Conservation (phyloP, 768 basidiomycete genomes). For the Rickenella mellea region DNA sequence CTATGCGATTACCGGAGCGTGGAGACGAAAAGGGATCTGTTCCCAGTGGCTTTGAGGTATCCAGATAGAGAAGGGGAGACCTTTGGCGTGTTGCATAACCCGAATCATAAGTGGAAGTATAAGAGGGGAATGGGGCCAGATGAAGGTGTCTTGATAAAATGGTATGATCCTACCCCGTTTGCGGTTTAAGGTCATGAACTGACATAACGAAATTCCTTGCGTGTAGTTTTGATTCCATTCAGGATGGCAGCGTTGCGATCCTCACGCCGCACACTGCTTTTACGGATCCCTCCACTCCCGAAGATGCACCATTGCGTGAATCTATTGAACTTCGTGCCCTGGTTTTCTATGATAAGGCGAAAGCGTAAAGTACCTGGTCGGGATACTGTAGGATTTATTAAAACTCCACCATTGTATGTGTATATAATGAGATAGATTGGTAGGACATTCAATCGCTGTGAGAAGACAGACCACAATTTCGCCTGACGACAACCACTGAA, state of each 20-base stretch:
- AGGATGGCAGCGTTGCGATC: conserved; percentile 23
- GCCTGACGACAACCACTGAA: too few species aligned
- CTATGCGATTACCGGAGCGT: conserved; percentile 38
- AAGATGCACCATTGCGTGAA: conserved; percentile 20
- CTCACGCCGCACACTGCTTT: conserved; percentile 26
- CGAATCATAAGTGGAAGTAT: conserved; percentile 36
- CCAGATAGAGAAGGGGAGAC: conserved; percentile 36
- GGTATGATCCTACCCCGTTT: conserved; percentile 20
- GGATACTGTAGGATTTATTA: too few species aligned
- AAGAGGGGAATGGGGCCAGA: conserved; percentile 31
- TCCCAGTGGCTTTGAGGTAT: conserved; percentile 27
- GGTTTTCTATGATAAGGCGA: conserved; percentile 28
- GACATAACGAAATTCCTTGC: background rate
- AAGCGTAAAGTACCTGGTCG: too few species aligned
- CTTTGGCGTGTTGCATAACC: conserved; percentile 26
- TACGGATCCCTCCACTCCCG: conserved; percentile 22
- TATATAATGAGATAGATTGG: too few species aligned
- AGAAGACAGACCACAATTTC: too few species aligned
- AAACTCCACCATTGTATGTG: too few species aligned
- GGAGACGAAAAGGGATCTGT: conserved; percentile 26
- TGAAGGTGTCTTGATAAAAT: conserved; percentile 40
- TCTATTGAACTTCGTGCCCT: conserved; percentile 26
- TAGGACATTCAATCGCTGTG: too few species aligned
- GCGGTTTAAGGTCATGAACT: too few species aligned
- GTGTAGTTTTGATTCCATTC: conserved; percentile 23